Evolutionary conservation across 306 rosid genomes (phyloP).

Genomic region (Vicia sativa): DNA sequence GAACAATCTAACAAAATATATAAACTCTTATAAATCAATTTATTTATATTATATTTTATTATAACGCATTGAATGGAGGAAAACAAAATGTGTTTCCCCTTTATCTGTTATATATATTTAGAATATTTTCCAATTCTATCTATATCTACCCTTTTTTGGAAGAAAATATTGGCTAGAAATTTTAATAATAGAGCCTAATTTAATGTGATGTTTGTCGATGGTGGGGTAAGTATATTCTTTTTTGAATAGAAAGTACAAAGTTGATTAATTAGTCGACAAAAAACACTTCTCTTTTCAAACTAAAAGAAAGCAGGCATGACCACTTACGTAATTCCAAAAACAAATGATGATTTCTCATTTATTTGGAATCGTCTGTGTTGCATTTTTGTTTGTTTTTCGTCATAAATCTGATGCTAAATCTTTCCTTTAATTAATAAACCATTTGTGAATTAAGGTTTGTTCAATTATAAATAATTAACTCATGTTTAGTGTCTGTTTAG

Average conservation of each 20-base stretch:
- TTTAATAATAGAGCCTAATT: background rate
- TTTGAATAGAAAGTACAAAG: constrained; percentile 28
- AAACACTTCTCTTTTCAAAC: constrained; percentile 15
- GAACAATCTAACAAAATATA: too few relatives aligned
- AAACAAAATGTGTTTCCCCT: background rate
- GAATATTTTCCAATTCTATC: background rate
- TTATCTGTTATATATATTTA: background rate
- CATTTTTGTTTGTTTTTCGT: background rate
- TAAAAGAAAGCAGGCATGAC: constrained; percentile 3
- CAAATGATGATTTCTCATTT: background rate
- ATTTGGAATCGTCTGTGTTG: background rate
- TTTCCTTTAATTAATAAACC: too few relatives aligned
- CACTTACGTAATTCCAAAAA: constrained; percentile 3
- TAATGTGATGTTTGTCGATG: constrained; percentile 15
- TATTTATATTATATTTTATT: background rate
- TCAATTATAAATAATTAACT: too few relatives aligned
- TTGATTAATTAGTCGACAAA: constrained; percentile 10
- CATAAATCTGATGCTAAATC: background rate
- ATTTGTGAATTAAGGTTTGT: too few relatives aligned
- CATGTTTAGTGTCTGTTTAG: too few relatives aligned
- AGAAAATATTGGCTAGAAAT: background rate
- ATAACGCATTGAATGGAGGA: background rate
- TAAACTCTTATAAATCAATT: too few relatives aligned
- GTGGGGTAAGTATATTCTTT: constrained; percentile 39
- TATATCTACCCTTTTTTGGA: background rate